A percentile compares a stretch with the other conserved stretches of the same genome.
phyloP scores from a whole-genome alignment of 768 basidiomycete species.

The Calocybe cyanea region DNA sequence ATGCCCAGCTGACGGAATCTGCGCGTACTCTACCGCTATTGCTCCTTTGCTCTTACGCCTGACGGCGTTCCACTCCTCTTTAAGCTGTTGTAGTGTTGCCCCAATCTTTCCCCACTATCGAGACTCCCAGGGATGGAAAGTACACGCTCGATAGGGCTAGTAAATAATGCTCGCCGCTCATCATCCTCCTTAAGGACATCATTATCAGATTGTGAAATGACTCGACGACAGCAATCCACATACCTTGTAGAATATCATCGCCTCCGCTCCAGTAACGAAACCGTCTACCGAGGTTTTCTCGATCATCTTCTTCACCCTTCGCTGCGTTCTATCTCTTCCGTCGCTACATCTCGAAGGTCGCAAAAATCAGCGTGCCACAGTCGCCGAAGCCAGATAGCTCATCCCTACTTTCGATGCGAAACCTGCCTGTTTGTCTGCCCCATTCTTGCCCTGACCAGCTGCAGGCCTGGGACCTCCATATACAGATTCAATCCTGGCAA shows the following conservation, averaged over 20 bases:
- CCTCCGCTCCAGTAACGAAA: conserved; percentile 43
- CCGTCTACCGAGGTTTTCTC: conserved; percentile 35
- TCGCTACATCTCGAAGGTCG: conserved; percentile 29
- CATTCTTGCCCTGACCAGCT: conserved; percentile 9
- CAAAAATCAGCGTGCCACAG: conserved; percentile 49
- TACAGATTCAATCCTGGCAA: conserved; percentile 37
- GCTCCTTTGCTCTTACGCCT: conserved; percentile 1
- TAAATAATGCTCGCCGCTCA: conserved; percentile 17
- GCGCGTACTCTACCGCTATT: conserved; percentile 26
- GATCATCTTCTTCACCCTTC: conserved; percentile 34
- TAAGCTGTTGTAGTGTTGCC: conserved; percentile 30
- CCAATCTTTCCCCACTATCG: conserved; percentile 48
- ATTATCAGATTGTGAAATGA: too few species aligned
- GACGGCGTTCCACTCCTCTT: conserved; percentile 20
- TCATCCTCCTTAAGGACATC: conserved; percentile 13
- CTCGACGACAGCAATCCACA: conserved; percentile 14
- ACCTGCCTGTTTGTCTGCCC: too few species aligned
- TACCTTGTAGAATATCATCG: conserved; percentile 40
- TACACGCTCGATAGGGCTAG: conserved; percentile 26
- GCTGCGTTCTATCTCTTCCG: conserved; percentile 11
- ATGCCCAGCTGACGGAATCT: conserved; percentile 40
- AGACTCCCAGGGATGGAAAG: conserved; percentile 44
- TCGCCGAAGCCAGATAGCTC: conserved; percentile 35
- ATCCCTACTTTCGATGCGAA: conserved; percentile 37
- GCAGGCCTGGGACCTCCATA: conserved; percentile 20